phyloP scores from a whole-genome alignment of 2,329 filamentous ascomycete genomes.

The Trichoderma simmonsii region DNA sequence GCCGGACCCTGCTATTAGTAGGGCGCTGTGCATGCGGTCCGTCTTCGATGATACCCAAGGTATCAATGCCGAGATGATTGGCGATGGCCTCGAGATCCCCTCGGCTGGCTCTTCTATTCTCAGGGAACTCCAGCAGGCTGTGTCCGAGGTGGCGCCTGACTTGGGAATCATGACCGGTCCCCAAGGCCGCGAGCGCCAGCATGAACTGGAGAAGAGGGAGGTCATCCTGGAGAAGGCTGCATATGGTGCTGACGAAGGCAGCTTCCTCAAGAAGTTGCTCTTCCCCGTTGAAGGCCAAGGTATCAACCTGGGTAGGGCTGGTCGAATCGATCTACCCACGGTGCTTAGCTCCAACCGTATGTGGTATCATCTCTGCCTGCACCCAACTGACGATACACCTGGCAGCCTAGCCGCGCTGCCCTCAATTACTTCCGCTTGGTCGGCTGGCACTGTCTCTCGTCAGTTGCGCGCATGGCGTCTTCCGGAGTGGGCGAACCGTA shows the following conservation, averaged over 20 bases:
- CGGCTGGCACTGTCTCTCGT: slow-evolving; percentile 84
- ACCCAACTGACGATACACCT: slow-evolving; percentile 85
- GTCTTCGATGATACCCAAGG: slow-evolving; percentile 91
- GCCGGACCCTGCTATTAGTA: slow-evolving; percentile 74
- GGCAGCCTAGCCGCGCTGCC: slow-evolving; percentile 69
- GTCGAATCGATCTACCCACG: slow-evolving; percentile 73
- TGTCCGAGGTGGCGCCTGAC: slow-evolving; percentile 73
- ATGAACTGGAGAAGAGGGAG: slow-evolving; percentile 77
- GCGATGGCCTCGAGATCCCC: slow-evolving; percentile 79
- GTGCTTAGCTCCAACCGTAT: slow-evolving; percentile 80
- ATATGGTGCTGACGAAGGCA: slow-evolving; percentile 74
- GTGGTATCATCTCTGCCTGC: slow-evolving; percentile 91
- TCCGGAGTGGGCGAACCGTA: slow-evolving; percentile 92
- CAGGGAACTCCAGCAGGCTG: slow-evolving; percentile 81
- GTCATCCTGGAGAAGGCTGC: slow-evolving; percentile 82
- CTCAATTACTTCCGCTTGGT: slow-evolving; percentile 81
- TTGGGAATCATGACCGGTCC: slow-evolving; percentile 70
- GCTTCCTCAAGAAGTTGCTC: slow-evolving; percentile 77
- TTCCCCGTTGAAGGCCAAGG: slow-evolving; percentile 76
- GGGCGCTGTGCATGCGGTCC: slow-evolving; percentile 82
- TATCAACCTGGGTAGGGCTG: slow-evolving; percentile 73
- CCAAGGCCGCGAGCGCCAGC: slow-evolving; percentile 68
- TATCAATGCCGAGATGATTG: slow-evolving; percentile 96
- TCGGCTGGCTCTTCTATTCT: slow-evolving; percentile 76
- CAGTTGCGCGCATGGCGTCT: slow-evolving; percentile 92